Evolutionary conservation across 345 rosid genomes (phyloP).

Genomic region (Salix koriyanagi): DNA sequence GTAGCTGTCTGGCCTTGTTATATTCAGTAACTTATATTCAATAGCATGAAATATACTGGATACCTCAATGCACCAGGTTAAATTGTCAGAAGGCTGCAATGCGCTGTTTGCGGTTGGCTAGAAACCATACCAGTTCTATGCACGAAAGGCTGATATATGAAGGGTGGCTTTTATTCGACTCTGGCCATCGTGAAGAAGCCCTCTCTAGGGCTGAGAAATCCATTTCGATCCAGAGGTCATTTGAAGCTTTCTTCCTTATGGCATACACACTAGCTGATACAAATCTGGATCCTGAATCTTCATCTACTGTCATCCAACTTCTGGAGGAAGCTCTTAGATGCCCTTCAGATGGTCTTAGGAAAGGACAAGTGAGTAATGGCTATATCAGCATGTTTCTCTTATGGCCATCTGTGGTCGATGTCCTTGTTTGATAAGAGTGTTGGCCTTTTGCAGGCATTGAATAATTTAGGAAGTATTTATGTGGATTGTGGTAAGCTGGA

Average conservation of each 20-base stretch:
- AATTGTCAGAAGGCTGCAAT: conserved; percentile 90
- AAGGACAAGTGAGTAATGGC: conserved; percentile 74
- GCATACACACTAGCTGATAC: conserved; percentile 81
- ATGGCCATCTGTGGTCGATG: neutral
- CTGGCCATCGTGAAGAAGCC: conserved; percentile 74
- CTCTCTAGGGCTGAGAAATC: conserved; percentile 74
- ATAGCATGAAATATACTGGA: conserved; percentile 8
- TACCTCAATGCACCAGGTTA: conserved; percentile 42
- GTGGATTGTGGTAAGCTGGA: conserved; percentile 74
- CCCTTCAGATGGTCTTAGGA: conserved; percentile 93
- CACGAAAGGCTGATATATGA: conserved; percentile 82
- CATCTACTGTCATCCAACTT: conserved; percentile 60
- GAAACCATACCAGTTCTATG: conserved; percentile 52
- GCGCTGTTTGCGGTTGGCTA: conserved; percentile 74
- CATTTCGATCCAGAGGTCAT: conserved; percentile 64
- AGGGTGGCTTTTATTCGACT: conserved; percentile 93
- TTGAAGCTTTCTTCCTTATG: conserved; percentile 91
- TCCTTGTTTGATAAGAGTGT: neutral
- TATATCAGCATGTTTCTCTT: neutral
- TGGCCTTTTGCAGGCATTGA: conserved; percentile 62
- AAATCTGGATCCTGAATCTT: conserved; percentile 54
- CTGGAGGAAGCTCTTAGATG: conserved; percentile 89
- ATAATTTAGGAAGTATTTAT: conserved; percentile 83
- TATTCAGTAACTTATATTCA: neutral
- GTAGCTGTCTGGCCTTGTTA: neutral